Percentiles rank a stretch among this genome's conserved stretches.
Conservation (phyloP, 257 asterid genomes). For the Jacaranda copaia region DNA sequence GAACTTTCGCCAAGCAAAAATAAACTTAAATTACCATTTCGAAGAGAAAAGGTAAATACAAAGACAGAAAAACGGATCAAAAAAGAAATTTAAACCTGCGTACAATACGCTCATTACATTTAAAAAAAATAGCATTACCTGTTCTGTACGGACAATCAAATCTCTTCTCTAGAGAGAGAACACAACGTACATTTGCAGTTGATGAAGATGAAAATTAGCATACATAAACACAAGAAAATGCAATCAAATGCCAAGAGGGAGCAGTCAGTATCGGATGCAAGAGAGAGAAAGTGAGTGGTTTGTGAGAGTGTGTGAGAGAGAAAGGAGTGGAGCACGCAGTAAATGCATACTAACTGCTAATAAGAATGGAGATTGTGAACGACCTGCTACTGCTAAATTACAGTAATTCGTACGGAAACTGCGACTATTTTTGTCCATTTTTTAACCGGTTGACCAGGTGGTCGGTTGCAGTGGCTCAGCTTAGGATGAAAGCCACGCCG, state of each 20-base stretch:
- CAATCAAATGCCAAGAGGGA: slow-evolving; percentile 29
- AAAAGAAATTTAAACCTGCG: neutral
- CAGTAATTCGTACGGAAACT: slow-evolving; percentile 54
- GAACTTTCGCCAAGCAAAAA: slow-evolving; percentile 14
- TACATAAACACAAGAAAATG: slow-evolving; percentile 12
- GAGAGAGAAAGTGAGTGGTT: slow-evolving; percentile 31
- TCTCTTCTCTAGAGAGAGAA: slow-evolving; percentile 33
- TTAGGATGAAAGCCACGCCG: slow-evolving; percentile 32
- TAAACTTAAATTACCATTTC: slow-evolving; percentile 19
- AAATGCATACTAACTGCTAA: slow-evolving; percentile 74
- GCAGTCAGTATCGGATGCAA: slow-evolving; percentile 18
- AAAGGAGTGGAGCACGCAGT: slow-evolving; percentile 44
- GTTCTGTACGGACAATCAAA: slow-evolving; percentile 21
- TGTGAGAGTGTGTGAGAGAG: slow-evolving; percentile 30
- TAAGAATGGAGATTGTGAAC: slow-evolving; percentile 50
- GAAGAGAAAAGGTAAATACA: neutral
- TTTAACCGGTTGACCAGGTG: slow-evolving; percentile 43
- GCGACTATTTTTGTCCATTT: slow-evolving; percentile 7
- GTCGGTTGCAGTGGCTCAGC: slow-evolving; percentile 40
- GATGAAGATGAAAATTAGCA: slow-evolving; percentile 28
- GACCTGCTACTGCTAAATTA: slow-evolving; percentile 56
- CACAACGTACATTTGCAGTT: slow-evolving; percentile 20
- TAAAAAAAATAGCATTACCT: slow-evolving; percentile 34
- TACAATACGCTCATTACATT: slow-evolving; percentile 32
- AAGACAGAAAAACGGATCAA: neutral